Base-by-base conservation (phyloP, 1,284 basidiomycete species). In the Chalciporus sp. region DNA sequence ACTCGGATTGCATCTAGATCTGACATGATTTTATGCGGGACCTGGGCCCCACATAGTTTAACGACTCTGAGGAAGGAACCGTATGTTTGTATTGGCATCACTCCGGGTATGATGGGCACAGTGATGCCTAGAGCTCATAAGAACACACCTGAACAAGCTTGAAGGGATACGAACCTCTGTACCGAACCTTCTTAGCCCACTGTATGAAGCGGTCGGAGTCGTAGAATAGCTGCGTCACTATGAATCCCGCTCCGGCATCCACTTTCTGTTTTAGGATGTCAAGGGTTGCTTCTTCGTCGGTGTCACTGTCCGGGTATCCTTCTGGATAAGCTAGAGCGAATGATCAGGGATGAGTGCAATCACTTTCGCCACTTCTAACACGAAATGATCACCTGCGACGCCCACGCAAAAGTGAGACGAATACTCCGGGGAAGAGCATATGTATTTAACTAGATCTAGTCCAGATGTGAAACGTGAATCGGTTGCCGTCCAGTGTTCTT, bases 11-110 rank as follows among this genome's bases (percentile, higher is more conserved):
- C 82, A 40, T 92, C 85, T 1, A 99, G 75, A 55, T 85, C 84
- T 2, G 81, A 72, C 70, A 88, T 79, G 42, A 98, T 77, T 27
- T 75, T 67, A 4, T 81, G 73, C 0, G 97, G 97, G 3, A 98
- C 87, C 26, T 81, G 81, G 2, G 88, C 87, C 37, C 92, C 92
- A 62, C 92, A 94, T 23, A 99, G 79, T 67, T 95, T 96, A 39
- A 90, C 92, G 60, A 98, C 79, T 50, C 97, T 88, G 47, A 90
- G 79, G 74, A 99, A 99, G 1, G 95, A 95, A 19, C 89, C 84
- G 68, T 95, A 98, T 41, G 92, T 98, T 69, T 99, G 97, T 55
- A 99, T 93, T 0, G 97, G 97, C 95, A 99, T 98, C 57, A 99
- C 86, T 6, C 95, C 94, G 2, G 97, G 95, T 52, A 99, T 89